Base-by-base conservation (phyloP, 768 basidiomycete species). In the Suillus spraguei region DNA sequence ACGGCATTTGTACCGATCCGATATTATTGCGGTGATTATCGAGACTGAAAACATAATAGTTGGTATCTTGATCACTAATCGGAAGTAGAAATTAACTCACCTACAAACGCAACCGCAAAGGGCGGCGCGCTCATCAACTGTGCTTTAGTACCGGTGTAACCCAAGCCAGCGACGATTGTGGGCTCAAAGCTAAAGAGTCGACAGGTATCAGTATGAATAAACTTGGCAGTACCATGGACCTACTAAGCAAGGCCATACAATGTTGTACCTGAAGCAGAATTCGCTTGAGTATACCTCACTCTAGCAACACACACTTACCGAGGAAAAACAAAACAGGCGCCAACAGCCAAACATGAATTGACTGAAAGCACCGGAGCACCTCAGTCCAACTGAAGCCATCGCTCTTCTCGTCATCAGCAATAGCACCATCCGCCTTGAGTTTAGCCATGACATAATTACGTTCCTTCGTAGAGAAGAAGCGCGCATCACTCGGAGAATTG, bases 91-190 rank as follows among this genome's bases (percentile, higher is more conserved):
- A 14, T 44, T 46, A 36, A 69, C 84, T 65, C 39, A 84, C 85
- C 70, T 22, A 79, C 71, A 68, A 86, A 87, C 20, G 83, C 83
- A 5, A 67, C 65, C 2, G 81, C 83, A 50, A 82, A 87, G 3
- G 86, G 86, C 16, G 79, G 80, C 2, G 89, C 88, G 16, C 83
- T 87, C 80, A 87, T 84, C 2, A 90, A 77, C 68, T 90, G 87
- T 13, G 85, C 83, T 28, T 77, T 72, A 38, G 83, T 77, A 0
- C 82, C 79, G 2, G 79, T 80, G 70, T 82, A 88, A 22, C 88
- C 88, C 3, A 90, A 80, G 20, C 79, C 78, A 36, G 83, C 78
- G 7, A 93, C 84, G 72, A 94, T 90, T 4, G 88, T 87, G 7
- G 91, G 91, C 9, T 85, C 78, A 74, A 94, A 92, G 67, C 90